phyloP scores from a whole-genome alignment of 2,329 filamentous ascomycete species.

The Pochonia chlamydosporia region DNA sequence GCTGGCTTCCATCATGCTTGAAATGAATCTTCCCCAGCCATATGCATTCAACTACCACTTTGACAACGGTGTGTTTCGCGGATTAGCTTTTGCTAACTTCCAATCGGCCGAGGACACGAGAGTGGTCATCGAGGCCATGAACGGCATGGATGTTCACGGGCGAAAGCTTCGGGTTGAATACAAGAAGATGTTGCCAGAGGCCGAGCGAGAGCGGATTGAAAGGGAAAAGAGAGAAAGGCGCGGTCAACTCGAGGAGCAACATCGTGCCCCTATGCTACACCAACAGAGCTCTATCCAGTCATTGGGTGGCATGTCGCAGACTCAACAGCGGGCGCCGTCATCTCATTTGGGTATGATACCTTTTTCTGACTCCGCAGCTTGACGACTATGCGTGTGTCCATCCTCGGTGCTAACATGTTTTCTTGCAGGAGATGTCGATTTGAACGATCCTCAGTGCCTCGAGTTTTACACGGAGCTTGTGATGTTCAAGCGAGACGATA shows the following conservation, averaged over 20 bases:
- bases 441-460: constrained; percentile 85
- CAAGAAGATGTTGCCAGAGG: constrained; percentile 97
- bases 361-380: background rate
- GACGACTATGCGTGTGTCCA: background rate
- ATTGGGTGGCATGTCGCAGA: constrained; percentile 58
- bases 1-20: constrained; percentile 86
- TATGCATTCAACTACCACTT: constrained; percentile 99
- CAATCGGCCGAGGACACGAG: constrained; percentile 92
- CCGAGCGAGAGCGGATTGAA: constrained; percentile 92
- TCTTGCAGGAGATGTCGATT: constrained; percentile 61
- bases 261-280: constrained; percentile 71
- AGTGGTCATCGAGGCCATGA: constrained; percentile 86
- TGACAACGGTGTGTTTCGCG: constrained; percentile 93
- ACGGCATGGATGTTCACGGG: constrained; percentile 91
- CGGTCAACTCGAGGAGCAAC: constrained; percentile 94
- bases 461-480: constrained; percentile 86
- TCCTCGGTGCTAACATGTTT: background rate
- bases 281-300: constrained; percentile 85
- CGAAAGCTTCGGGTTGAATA: constrained; percentile 95
- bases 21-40: constrained; percentile 85
- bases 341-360: constrained; percentile 37
- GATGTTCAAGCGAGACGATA: constrained; percentile 76
- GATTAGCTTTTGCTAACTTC: constrained; percentile 96
- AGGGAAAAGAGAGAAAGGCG: constrained; percentile 93
- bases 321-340: constrained; percentile 42